Evolutionary conservation across 2,329 filamentous ascomycete species (phyloP).

Genomic region (Xylaria sp.): DNA sequence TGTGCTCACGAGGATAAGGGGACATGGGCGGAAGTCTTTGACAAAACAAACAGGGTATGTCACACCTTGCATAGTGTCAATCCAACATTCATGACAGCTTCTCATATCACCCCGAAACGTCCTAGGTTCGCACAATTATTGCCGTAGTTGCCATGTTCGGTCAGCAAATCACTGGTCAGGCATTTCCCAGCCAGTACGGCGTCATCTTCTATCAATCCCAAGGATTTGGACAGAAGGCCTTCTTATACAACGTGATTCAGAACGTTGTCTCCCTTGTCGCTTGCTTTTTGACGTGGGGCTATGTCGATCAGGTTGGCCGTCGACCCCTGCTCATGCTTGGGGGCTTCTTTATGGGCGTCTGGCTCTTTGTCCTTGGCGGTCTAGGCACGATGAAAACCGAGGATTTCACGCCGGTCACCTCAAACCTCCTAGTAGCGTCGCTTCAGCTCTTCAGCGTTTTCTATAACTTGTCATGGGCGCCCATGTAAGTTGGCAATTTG

Average conservation of each 20-base stretch:
- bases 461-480: not conserved
- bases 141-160: conserved; percentile 1
- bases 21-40: not conserved
- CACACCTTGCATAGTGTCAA: conserved; percentile 1
- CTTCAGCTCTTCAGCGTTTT: not conserved
- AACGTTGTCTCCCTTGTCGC: not conserved
- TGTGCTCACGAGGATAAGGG: conserved; percentile 1
- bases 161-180: not conserved
- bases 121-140: not conserved
- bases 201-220: not conserved
- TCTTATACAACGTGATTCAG: not conserved
- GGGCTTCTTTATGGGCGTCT: not conserved
- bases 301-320: conserved; percentile 1
- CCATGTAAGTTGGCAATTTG: not conserved
- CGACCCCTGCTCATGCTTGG: not conserved
- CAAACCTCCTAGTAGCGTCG: not conserved
- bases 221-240: not conserved
- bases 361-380: not conserved
- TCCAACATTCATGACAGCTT: not conserved
- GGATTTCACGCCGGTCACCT: not conserved
- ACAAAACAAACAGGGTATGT: not conserved
- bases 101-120: not conserved
- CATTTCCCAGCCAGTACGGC: not conserved
- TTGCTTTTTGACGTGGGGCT: not conserved
- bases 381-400: conserved; percentile 1